Evolutionary conservation across 202 grass and related monocot genomes (phyloP), one percentile per base, ranked within the genome.

Genomic region (Brachypodium distachyon): DNA sequence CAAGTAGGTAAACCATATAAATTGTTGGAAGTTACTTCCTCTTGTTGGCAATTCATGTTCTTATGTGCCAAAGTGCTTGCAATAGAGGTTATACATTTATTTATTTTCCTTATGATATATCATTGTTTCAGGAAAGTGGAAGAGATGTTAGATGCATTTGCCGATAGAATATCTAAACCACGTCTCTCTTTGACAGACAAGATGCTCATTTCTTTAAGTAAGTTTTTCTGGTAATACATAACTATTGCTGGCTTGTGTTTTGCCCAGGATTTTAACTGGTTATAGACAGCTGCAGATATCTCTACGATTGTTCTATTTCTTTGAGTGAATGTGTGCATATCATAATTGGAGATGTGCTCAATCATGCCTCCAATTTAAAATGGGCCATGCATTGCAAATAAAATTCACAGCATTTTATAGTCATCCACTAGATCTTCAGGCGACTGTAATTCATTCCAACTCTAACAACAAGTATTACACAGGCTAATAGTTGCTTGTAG

Each of bases 101-200:
- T 53, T 69, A 12, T 0, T 73, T 73, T 87, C 18, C 42, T 52
- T 51, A 23, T 63, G 13, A 29, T 83, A 23, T 81, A 61, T 39
- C 2, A 92, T 32, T 61, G 8, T 74, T 76, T 90, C 65, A 98
- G 89, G 89, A 98, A 90, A 78, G 86, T 95, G 87, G 87, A 95
- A 87, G 85, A 92, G 66, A 90, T 92, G 83, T 72, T 98, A 66
- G 88, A 98, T 95, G 73, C 87, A 39, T 98, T 98, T 76, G 96
- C 96, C 0, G 87, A 95, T 65, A 92, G 81, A 85, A 85, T 92
- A 73, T 90, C 92, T 77, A 98, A 92, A 74, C 87, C 91, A 22
- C 83, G 77, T 27, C 96, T 98, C 79, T 87, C 79, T 84, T 86
- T 86, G 77, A 92, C 87, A 63, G 96, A 98, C 84, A 95, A 95